Conservation (phyloP, 2,329 filamentous ascomycete genomes). For the Pestalotiopsis sp. region DNA sequence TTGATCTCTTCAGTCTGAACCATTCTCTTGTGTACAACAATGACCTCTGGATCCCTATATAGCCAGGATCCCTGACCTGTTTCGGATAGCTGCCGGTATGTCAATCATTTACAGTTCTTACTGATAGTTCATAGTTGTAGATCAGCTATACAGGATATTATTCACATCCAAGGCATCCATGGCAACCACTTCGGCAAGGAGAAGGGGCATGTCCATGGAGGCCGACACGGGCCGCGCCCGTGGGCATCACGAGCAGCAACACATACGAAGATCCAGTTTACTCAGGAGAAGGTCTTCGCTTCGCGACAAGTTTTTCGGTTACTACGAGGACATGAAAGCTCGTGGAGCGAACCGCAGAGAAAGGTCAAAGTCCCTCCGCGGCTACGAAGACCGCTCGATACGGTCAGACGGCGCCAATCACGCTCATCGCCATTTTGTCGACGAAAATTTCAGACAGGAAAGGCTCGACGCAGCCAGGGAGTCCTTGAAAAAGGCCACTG, state of each 20-base stretch:
- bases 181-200: neutral
- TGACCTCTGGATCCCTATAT: neutral
- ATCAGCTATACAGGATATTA: neutral
- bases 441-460: slow-evolving; percentile 13
- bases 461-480: neutral
- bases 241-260: neutral
- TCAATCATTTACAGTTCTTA: neutral
- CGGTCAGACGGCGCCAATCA: neutral
- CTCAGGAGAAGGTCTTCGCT: slow-evolving; percentile 11
- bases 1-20: neutral
- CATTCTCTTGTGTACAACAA: neutral
- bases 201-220: slow-evolving; percentile 6
- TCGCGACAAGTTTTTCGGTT: slow-evolving; percentile 2
- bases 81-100: neutral
- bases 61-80: neutral
- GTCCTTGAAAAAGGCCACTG: neutral
- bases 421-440: slow-evolving; percentile 3
- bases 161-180: neutral
- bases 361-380: neutral
- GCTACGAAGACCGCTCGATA: slow-evolving; percentile 10
- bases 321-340: slow-evolving; percentile 3
- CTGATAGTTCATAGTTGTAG: neutral
- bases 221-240: neutral
- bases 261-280: slow-evolving; percentile 2
- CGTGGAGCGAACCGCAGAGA: slow-evolving; percentile 7